phyloP scores from a whole-genome alignment of 1,284 basidiomycete species.

The Agaricales sp. region DNA sequence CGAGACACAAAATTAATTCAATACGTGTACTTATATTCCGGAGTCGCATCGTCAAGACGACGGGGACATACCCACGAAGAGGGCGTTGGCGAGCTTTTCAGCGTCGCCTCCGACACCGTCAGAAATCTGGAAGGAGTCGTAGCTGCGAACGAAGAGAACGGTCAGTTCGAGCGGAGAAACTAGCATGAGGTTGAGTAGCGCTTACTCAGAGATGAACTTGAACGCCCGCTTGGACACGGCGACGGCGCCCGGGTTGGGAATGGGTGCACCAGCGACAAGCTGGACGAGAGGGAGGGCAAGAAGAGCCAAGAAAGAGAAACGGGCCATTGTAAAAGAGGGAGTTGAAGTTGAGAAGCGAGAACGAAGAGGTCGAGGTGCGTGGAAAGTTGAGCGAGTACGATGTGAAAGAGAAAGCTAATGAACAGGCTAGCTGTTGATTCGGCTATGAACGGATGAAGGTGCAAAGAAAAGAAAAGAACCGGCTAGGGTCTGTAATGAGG shows the following conservation, averaged over 20 bases:
- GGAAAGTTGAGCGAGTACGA: conserved; percentile 5
- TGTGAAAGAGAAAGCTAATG: conserved; percentile 8
- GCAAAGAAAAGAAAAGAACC: conserved; percentile 1
- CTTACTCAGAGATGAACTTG: not conserved
- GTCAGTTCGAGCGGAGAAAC: not conserved
- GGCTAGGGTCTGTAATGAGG: not conserved
- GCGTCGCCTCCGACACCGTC: conserved; percentile 31
- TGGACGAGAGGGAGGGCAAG: conserved; percentile 13
- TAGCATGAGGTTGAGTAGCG: conserved; percentile 10
- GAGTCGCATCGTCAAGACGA: too few species aligned
- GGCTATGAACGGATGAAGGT: conserved; percentile 5
- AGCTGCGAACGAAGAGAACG: conserved; percentile 16
- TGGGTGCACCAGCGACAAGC: conserved; percentile 14
- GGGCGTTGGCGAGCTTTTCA: conserved; percentile 28
- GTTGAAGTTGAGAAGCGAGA: not conserved
- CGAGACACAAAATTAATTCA: not conserved
- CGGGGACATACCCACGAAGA: conserved; percentile 23
- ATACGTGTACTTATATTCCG: too few species aligned
- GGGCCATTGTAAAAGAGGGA: conserved; percentile 12
- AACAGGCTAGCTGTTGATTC: conserved; percentile 11
- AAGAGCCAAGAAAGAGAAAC: conserved; percentile 17
- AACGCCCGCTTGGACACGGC: conserved; percentile 12
- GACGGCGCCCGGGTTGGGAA: conserved; percentile 8
- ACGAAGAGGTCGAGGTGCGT: conserved; percentile 2
- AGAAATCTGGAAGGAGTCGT: conserved; percentile 36